Conservation (phyloP, 805 yeast species). For the Teunomyces funiuensis region DNA sequence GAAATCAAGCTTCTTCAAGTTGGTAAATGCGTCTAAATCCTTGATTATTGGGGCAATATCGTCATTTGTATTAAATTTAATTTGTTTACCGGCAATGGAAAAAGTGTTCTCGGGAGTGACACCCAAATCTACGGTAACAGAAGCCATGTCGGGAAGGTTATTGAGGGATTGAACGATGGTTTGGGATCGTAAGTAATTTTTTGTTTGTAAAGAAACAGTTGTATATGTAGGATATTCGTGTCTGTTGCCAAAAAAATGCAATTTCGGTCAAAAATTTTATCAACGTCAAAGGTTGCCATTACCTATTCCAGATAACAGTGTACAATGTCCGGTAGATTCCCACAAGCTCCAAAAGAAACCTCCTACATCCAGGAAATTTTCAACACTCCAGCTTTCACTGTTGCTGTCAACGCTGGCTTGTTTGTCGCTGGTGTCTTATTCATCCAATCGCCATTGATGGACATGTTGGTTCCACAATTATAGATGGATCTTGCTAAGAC, state of each 20-base stretch:
- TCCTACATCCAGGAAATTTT: constrained; percentile 51
- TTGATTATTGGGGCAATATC: constrained; percentile 73
- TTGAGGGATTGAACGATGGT: not conserved
- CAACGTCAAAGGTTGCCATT: not conserved
- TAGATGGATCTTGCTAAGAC: constrained; percentile 16
- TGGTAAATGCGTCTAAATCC: constrained; percentile 44
- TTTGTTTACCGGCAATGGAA: constrained; percentile 71
- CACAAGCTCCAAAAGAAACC: constrained; percentile 24
- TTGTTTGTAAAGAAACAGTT: not conserved
- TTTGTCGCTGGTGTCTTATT: constrained; percentile 73
- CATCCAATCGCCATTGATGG: constrained; percentile 78
- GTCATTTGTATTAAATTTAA: constrained; percentile 68
- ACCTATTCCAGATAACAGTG: not conserved
- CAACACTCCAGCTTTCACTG: constrained; percentile 64
- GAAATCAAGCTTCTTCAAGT: constrained; percentile 63
- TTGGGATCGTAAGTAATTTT: not conserved
- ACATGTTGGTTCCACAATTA: constrained; percentile 75
- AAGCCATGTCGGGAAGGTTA: constrained; percentile 17
- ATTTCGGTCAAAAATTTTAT: constrained; percentile 2
- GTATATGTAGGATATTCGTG: constrained; percentile 1
- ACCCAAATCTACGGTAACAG: constrained; percentile 24
- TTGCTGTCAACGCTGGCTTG: constrained; percentile 59
- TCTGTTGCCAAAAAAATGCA: not conserved
- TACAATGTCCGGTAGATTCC: constrained; percentile 13
- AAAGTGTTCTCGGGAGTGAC: constrained; percentile 47